Percentiles rank a stretch among this genome's conserved stretches.
These are phyloP conservation scores for Trametes sp. DNA, from an alignment of 1,284 basidiomycete genomes.

Conservation along the genomic window DNA sequence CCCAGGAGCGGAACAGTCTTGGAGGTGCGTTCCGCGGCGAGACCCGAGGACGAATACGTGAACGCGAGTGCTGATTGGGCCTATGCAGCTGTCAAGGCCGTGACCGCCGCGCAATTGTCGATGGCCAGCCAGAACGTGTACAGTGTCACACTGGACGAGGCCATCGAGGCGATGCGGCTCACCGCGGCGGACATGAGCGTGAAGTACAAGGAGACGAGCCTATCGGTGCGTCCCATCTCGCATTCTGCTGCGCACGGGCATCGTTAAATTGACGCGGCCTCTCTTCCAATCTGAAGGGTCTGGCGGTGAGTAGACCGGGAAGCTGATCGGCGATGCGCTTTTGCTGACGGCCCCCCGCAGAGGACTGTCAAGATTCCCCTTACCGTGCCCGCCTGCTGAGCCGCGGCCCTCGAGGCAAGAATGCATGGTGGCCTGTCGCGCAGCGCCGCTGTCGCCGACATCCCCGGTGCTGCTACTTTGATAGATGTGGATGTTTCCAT, in stretches of 20 bases:
- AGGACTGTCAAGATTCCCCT: conserved; percentile 52
- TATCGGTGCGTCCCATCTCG: conserved; percentile 64
- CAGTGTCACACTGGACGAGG: conserved; percentile 91
- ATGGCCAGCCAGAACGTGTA: conserved; percentile 91
- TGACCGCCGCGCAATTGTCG: conserved; percentile 93
- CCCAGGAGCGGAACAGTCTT: conserved; percentile 83
- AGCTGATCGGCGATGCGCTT: background rate
- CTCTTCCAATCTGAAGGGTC: conserved; percentile 51
- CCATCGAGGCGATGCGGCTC: conserved; percentile 94
- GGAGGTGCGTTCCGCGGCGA: conserved; percentile 62
- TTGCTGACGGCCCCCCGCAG: conserved; percentile 32
- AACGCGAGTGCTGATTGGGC: conserved; percentile 2
- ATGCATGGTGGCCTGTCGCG: background rate
- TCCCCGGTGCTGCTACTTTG: background rate
- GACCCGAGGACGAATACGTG: background rate
- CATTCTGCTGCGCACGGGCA: background rate
- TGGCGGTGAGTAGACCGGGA: conserved; percentile 58
- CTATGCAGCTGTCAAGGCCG: conserved; percentile 79
- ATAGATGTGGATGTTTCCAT: background rate
- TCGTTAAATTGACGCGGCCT: background rate
- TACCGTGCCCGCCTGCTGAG: conserved; percentile 49
- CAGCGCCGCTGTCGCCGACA: background rate
- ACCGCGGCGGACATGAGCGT: conserved; percentile 90
- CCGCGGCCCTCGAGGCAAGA: background rate
- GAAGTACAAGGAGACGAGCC: conserved; percentile 92